Conservation (phyloP, 495 filamentous ascomycete species). For the Aspergillus conjunctus region DNA sequence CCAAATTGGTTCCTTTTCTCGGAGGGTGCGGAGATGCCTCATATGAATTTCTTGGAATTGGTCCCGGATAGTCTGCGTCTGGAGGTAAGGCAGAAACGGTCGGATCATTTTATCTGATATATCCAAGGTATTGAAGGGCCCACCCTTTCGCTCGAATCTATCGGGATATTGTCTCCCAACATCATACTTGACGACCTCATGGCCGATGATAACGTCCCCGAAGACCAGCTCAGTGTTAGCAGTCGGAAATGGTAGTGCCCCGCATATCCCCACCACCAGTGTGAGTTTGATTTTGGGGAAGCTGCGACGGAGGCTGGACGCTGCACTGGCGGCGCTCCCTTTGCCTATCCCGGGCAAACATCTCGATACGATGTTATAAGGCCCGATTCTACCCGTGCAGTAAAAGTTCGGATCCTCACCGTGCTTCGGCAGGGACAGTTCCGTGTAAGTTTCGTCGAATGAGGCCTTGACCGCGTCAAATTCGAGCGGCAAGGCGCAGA, state of each 20-base stretch:
- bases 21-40: not conserved
- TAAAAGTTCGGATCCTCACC: constrained; percentile 32
- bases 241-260: constrained; percentile 26
- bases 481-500: constrained; percentile 33
- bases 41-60: not conserved
- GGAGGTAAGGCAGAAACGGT: not conserved
- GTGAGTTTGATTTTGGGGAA: constrained; percentile 27
- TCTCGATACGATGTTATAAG: constrained; percentile 30
- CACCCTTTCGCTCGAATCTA: constrained; percentile 27
- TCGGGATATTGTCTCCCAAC: constrained; percentile 31
- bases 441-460: constrained; percentile 27
- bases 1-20: not conserved
- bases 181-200: constrained; percentile 37
- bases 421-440: too few relatives aligned
- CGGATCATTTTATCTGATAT: constrained; percentile 19
- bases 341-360: constrained; percentile 29
- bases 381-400: constrained; percentile 27
- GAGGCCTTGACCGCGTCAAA: constrained; percentile 29
- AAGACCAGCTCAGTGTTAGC: constrained; percentile 29
- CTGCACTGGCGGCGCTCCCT: constrained; percentile 20
- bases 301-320: constrained; percentile 22
- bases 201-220: constrained; percentile 50
- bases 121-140: constrained; percentile 27
- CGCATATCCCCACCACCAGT: constrained; percentile 36
- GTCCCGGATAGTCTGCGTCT: not conserved